Evolutionary conservation across 208 protist species (phyloP).

Genomic region (Crithidia sp.): DNA sequence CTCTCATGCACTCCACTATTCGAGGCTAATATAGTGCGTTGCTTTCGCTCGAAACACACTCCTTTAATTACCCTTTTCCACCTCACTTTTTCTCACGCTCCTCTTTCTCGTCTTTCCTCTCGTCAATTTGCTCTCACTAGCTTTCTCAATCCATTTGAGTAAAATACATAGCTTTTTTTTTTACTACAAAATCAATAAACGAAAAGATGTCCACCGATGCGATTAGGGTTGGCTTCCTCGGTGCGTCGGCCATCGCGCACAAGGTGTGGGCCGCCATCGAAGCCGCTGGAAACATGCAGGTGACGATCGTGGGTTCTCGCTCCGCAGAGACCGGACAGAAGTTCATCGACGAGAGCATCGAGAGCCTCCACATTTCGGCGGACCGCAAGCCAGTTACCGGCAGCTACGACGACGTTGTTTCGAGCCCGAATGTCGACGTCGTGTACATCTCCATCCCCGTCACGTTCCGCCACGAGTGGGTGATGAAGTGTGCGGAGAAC

Average conservation of each 20-base stretch:
- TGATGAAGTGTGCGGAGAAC: conserved; percentile 49
- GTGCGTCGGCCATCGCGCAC: conserved; percentile 41
- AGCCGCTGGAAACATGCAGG: conserved; percentile 41
- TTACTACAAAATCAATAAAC: too few species aligned
- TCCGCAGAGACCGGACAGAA: conserved; percentile 16
- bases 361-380: conserved; percentile 32
- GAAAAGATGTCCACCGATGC: conserved; percentile 18
- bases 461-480: conserved; percentile 45
- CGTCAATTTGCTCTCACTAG: too few species aligned
- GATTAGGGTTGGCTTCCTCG: conserved; percentile 52
- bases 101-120: too few species aligned
- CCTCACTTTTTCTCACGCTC: too few species aligned
- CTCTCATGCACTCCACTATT: too few species aligned
- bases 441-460: conserved; percentile 57
- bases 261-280: conserved; percentile 48
- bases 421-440: conserved; percentile 33
- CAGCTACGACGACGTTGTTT: conserved; percentile 35
- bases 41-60: too few species aligned
- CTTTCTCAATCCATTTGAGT: too few species aligned
- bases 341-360: conserved; percentile 30
- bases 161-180: too few species aligned
- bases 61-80: too few species aligned
- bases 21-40: too few species aligned
- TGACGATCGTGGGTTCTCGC: conserved; percentile 42
- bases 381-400: conserved; percentile 23